Percentiles rank a stretch among this genome's conserved stretches.
These are phyloP conservation scores for Recurvomyces mirabilis DNA, from an alignment of 495 filamentous ascomycete species.

Conservation along the genomic window DNA sequence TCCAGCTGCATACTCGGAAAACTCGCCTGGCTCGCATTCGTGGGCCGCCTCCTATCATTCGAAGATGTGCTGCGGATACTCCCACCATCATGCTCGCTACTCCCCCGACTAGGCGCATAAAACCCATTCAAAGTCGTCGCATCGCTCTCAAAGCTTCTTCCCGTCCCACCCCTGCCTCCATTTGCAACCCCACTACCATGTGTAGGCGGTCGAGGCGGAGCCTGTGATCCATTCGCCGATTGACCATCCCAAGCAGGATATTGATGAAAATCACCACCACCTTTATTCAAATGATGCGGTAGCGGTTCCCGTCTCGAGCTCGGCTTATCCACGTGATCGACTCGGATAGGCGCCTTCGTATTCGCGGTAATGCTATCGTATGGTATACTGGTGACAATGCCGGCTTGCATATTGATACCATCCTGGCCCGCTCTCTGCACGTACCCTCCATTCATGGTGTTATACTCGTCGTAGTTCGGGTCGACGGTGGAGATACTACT, in stretches of 20 bases:
- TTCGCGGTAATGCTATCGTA: slow-evolving; percentile 67
- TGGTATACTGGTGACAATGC: slow-evolving; percentile 79
- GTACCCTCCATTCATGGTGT: neutral
- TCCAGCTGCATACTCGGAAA: slow-evolving; percentile 25
- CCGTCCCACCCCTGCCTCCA: slow-evolving; percentile 1
- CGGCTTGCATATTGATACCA: slow-evolving; percentile 66
- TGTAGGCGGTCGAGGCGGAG: slow-evolving; percentile 20
- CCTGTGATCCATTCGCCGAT: too few species aligned
- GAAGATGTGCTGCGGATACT: slow-evolving; percentile 45
- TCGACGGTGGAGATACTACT: slow-evolving; percentile 69
- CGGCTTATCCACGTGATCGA: slow-evolving; percentile 64
- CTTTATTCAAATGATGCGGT: slow-evolving; percentile 71
- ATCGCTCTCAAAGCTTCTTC: slow-evolving; percentile 9
- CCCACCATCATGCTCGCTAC: slow-evolving; percentile 58
- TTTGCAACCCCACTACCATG: slow-evolving; percentile 19
- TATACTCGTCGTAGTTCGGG: slow-evolving; percentile 33
- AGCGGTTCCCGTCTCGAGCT: slow-evolving; percentile 55
- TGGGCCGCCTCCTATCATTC: neutral
- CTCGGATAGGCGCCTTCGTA: slow-evolving; percentile 54
- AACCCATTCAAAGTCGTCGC: slow-evolving; percentile 18
- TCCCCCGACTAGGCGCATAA: slow-evolving; percentile 24
- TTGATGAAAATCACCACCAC: slow-evolving; percentile 73
- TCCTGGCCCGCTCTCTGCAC: slow-evolving; percentile 18
- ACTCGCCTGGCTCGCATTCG: slow-evolving; percentile 11
- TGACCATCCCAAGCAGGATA: slow-evolving; percentile 68